These are phyloP conservation scores for Crucibulum laeve DNA, from an alignment of 768 basidiomycete species.

Conservation along the genomic window DNA sequence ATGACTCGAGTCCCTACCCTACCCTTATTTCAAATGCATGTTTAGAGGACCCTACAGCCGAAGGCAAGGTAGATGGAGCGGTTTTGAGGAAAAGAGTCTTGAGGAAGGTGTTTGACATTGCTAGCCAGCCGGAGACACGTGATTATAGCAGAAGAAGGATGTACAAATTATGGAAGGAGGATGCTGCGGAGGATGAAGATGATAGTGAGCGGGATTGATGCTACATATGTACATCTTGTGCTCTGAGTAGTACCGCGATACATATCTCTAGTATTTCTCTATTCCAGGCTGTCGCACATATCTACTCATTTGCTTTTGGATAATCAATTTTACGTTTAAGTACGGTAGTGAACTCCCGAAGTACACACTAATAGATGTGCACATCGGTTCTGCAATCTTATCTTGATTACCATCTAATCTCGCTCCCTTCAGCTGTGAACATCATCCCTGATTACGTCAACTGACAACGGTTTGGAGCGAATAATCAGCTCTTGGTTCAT, in stretches of 20 bases:
- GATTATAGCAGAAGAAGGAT: conserved; percentile 80
- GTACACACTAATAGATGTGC: too few species aligned
- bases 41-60: conserved; percentile 31
- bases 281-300: not conserved
- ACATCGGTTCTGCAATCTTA: too few species aligned
- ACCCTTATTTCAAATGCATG: conserved; percentile 54
- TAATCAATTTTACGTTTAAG: too few species aligned
- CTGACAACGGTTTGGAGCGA: too few species aligned
- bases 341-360: too few species aligned
- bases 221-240: conserved; percentile 17
- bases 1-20: conserved; percentile 28
- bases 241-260: too few species aligned
- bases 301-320: too few species aligned
- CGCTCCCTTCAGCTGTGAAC: too few species aligned
- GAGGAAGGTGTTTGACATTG: conserved; percentile 64
- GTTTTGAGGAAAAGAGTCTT: conserved; percentile 54
- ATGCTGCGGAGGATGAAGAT: conserved; percentile 37
- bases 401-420: too few species aligned
- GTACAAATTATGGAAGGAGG: conserved; percentile 75
- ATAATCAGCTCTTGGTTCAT: not conserved
- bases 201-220: conserved; percentile 3
- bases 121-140: conserved; percentile 68
- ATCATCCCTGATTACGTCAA: not conserved
- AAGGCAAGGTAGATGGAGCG: conserved; percentile 27
- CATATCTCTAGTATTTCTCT: too few species aligned